Conservation (phyloP, 176 grass and related monocot species). For the Miscanthus lutarioriparius region DNA sequence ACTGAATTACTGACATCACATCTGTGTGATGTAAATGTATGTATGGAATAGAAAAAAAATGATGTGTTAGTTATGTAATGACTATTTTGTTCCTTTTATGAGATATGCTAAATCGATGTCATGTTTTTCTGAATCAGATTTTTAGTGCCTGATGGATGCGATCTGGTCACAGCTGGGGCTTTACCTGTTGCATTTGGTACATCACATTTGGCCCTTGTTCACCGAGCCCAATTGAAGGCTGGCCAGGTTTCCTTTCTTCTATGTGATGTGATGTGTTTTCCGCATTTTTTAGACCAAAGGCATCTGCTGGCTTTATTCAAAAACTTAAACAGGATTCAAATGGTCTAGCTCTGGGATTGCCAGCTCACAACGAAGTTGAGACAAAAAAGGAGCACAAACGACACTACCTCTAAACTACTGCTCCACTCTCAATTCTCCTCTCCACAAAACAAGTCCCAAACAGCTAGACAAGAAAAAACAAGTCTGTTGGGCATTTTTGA, state of each 20-base stretch:
- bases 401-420: not conserved
- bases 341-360: not conserved
- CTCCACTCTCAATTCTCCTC: not conserved
- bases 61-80: not conserved
- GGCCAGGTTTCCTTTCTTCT: conserved; percentile 55
- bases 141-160: conserved; percentile 83
- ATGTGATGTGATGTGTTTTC: not conserved
- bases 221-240: conserved; percentile 83
- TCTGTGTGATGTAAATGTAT: not conserved
- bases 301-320: not conserved
- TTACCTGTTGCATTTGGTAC: conserved; percentile 90
- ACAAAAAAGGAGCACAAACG: not conserved
- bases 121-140: conserved; percentile 51
- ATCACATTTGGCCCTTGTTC: conserved; percentile 83
- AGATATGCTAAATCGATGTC: not conserved
- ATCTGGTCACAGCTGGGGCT: conserved; percentile 80
- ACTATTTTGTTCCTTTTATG: not conserved
- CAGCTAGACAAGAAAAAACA: not conserved
- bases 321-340: not conserved
- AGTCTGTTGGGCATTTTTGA: not conserved
- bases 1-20: not conserved
- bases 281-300: not conserved
- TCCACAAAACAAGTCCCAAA: not conserved
- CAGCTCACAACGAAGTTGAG: not conserved
- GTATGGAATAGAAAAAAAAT: not conserved